phyloP scores from a whole-genome alignment of 768 basidiomycete genomes.

The Lactarius trivialis region DNA sequence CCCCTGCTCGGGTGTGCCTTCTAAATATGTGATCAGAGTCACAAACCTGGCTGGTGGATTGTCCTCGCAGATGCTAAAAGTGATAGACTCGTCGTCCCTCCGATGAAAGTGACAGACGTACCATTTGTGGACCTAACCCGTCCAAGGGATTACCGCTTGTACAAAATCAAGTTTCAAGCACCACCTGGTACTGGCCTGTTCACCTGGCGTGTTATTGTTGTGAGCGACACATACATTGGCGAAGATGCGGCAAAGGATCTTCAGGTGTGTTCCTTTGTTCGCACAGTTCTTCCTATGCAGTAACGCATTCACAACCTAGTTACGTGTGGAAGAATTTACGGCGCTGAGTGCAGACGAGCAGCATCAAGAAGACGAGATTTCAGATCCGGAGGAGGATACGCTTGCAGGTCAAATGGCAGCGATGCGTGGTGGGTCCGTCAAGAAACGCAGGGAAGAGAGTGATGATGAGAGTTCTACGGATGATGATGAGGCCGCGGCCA shows the following conservation, averaged over 20 bases:
- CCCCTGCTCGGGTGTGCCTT: not conserved
- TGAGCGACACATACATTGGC: slow-evolving; percentile 86
- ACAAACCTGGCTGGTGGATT: slow-evolving; percentile 91
- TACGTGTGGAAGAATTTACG: slow-evolving; percentile 75
- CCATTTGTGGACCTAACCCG: slow-evolving; percentile 50
- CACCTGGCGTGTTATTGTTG: slow-evolving; percentile 80
- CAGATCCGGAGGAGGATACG: slow-evolving; percentile 95
- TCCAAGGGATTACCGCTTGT: slow-evolving; percentile 63
- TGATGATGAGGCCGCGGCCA: slow-evolving; percentile 45
- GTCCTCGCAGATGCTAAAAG: slow-evolving; percentile 83
- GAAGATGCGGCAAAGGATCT: slow-evolving; percentile 69
- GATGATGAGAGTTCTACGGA: slow-evolving; percentile 48
- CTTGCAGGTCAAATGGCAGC: slow-evolving; percentile 97
- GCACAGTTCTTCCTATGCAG: not conserved
- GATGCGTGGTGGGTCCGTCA: slow-evolving; percentile 85
- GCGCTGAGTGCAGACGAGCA: slow-evolving; percentile 51
- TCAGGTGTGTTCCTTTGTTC: slow-evolving; percentile 44
- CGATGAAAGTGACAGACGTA: slow-evolving; percentile 72
- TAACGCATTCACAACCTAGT: slow-evolving; percentile 36
- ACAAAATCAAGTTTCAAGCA: slow-evolving; percentile 93
- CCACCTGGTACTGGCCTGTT: slow-evolving; percentile 78
- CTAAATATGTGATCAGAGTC: slow-evolving; percentile 43
- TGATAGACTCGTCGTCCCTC: slow-evolving; percentile 81
- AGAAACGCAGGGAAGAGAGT: slow-evolving; percentile 47
- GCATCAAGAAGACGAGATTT: slow-evolving; percentile 84